These are phyloP conservation scores for Trypanosoma platydactyli DNA, from an alignment of 208 protist genomes.

Conservation along the genomic window DNA sequence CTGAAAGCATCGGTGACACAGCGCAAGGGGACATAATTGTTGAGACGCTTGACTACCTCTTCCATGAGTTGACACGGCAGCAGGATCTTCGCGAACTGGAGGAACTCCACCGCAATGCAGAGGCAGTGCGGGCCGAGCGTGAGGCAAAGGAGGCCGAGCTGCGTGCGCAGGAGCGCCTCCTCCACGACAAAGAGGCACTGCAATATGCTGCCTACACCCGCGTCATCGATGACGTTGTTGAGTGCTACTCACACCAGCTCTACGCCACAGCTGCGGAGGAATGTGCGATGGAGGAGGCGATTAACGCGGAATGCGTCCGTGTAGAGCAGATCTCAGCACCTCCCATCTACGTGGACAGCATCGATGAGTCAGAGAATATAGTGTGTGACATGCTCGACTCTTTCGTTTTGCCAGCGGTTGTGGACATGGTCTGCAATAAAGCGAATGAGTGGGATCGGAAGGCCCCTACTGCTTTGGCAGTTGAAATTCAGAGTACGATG, in stretches of 20 bases:
- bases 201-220: constrained; percentile 64
- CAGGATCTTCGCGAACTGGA: constrained; percentile 65
- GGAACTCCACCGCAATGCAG: constrained; percentile 53
- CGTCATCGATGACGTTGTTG: constrained; percentile 59
- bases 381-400: constrained; percentile 84
- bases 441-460: constrained; percentile 43
- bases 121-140: constrained; percentile 63
- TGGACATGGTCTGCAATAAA: constrained; percentile 50
- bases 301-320: constrained; percentile 46
- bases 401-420: constrained; percentile 71
- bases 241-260: constrained; percentile 70
- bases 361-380: constrained; percentile 35
- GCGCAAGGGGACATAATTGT: constrained; percentile 80
- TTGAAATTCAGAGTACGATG: constrained; percentile 28
- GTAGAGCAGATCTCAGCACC: constrained; percentile 40
- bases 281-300: constrained; percentile 71
- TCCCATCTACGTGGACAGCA: constrained; percentile 22
- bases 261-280: constrained; percentile 40
- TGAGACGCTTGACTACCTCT: constrained; percentile 86
- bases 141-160: constrained; percentile 79
- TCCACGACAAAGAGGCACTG: constrained; percentile 74
- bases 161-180: constrained; percentile 59
- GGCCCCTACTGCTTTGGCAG: constrained; percentile 46
- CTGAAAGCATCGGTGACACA: constrained; percentile 49
- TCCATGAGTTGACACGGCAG: constrained; percentile 81